These are phyloP conservation scores for Ogataea minuta DNA, from an alignment of 805 yeast genomes.

Conservation along the genomic window DNA sequence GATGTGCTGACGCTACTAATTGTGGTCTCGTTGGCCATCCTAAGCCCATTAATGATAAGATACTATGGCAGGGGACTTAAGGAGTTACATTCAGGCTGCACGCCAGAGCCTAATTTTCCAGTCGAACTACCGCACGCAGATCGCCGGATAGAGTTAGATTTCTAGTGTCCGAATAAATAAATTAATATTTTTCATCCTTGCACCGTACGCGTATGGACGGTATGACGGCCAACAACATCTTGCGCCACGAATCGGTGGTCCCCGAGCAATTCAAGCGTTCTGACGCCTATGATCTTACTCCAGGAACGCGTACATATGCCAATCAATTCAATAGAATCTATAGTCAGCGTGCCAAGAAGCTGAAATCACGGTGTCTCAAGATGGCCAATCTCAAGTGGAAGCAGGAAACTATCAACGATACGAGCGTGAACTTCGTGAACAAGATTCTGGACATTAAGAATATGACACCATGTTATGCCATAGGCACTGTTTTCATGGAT, in stretches of 20 bases:
- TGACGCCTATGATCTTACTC: conserved; percentile 15
- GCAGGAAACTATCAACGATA: conserved; percentile 38
- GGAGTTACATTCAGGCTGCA: conserved; percentile 5
- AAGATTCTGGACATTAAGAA: conserved; percentile 62
- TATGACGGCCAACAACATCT: conserved; percentile 27
- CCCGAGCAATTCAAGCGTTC: conserved; percentile 12
- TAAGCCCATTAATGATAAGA: conserved; percentile 10
- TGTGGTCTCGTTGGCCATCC: conserved; percentile 29
- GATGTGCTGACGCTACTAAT: conserved; percentile 38
- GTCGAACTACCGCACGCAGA: not conserved
- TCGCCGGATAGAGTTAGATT: not conserved
- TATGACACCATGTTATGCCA: conserved; percentile 70
- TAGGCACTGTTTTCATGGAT: conserved; percentile 85
- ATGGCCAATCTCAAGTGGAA: conserved; percentile 44
- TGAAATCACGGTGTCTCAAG: conserved; percentile 46
- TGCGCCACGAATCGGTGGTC: conserved; percentile 16
- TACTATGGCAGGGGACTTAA: conserved; percentile 20
- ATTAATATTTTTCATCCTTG: conserved; percentile 4
- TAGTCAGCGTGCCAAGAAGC: conserved; percentile 45
- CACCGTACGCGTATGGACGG: conserved; percentile 11
- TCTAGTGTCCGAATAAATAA: not conserved
- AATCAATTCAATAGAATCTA: conserved; percentile 62
- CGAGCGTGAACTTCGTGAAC: conserved; percentile 32
- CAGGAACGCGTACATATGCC: conserved; percentile 40
- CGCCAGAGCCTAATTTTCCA: no score